Conservation (phyloP, 495 filamentous ascomycete genomes). For the Venustampulla echinocandica region DNA sequence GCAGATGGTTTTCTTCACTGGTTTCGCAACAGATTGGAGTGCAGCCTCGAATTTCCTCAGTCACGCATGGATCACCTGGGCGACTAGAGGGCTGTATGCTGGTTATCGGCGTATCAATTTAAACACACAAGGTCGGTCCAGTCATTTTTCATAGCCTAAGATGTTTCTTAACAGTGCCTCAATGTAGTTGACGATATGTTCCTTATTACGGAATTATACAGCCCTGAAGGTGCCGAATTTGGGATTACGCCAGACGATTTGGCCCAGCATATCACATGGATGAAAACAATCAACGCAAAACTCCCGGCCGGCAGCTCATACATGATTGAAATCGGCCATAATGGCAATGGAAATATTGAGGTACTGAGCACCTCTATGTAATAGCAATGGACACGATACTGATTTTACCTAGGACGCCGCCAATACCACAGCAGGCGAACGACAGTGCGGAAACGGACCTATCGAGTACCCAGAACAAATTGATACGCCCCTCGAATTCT, state of each 20-base stretch:
- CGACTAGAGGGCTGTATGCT: constrained; percentile 42
- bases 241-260: constrained; percentile 44
- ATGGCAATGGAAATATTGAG: constrained; percentile 53
- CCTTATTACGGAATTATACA: constrained; percentile 46
- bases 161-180: no score
- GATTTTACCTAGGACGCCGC: constrained; percentile 15
- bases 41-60: constrained; percentile 46
- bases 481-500: constrained; percentile 45
- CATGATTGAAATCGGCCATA: constrained; percentile 50
- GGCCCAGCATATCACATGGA: constrained; percentile 40
- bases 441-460: constrained; percentile 17
- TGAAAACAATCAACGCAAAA: constrained; percentile 38
- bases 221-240: constrained; percentile 34
- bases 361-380: constrained; percentile 8
- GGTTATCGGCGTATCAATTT: constrained; percentile 21
- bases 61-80: constrained; percentile 58
- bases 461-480: constrained; percentile 28
- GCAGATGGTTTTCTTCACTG: constrained; percentile 55
- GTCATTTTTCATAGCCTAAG: neutral
- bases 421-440: constrained; percentile 5
- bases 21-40: constrained; percentile 48
- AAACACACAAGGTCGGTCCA: constrained; percentile 6
- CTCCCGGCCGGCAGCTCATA: constrained; percentile 48
- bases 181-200: constrained; percentile 59
- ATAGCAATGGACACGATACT: constrained; percentile 11